A percentile compares a stretch with the other conserved stretches of the same genome.
Conservation (phyloP, 169 alveolate genomes). For the Cryptosporidium sp. region DNA sequence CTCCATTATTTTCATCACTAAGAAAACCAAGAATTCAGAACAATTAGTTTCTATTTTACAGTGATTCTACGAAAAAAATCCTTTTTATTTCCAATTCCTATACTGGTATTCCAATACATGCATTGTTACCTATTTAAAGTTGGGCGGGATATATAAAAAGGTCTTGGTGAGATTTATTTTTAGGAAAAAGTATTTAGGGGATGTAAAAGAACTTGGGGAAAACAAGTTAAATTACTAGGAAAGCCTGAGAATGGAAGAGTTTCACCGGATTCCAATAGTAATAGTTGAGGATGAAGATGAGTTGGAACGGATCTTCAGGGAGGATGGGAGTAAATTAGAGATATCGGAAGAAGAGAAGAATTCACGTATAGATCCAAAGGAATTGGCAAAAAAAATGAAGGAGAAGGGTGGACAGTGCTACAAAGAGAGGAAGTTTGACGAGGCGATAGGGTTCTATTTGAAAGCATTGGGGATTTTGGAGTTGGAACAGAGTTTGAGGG, state of each 20-base stretch:
- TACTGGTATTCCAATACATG: background rate
- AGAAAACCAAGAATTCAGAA: background rate
- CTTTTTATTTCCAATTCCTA: too few species aligned
- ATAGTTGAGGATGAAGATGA: slow-evolving; percentile 38
- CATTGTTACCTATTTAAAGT: background rate
- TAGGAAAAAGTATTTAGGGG: background rate
- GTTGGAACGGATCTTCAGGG: background rate
- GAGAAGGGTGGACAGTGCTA: slow-evolving; percentile 21
- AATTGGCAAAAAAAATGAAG: slow-evolving; percentile 17
- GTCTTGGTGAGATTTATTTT: background rate
- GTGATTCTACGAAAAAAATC: background rate
- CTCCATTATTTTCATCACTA: slow-evolving; percentile 22
- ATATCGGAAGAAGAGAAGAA: background rate
- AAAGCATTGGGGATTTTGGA: slow-evolving; percentile 48
- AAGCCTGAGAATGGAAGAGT: slow-evolving; percentile 46
- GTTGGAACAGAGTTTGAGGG: background rate
- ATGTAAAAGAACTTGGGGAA: too few species aligned
- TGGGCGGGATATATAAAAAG: background rate
- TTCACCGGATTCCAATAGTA: slow-evolving; percentile 60
- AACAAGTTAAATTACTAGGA: background rate
- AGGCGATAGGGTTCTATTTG: slow-evolving; percentile 5
- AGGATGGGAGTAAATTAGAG: background rate
- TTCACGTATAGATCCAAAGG: slow-evolving; percentile 10
- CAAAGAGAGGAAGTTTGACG: background rate
- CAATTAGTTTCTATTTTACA: background rate